Evolutionary conservation across 2,329 filamentous ascomycete species (phyloP), one percentile per base, ranked within the genome.

Genomic region (Paecilomyces sp.): DNA sequence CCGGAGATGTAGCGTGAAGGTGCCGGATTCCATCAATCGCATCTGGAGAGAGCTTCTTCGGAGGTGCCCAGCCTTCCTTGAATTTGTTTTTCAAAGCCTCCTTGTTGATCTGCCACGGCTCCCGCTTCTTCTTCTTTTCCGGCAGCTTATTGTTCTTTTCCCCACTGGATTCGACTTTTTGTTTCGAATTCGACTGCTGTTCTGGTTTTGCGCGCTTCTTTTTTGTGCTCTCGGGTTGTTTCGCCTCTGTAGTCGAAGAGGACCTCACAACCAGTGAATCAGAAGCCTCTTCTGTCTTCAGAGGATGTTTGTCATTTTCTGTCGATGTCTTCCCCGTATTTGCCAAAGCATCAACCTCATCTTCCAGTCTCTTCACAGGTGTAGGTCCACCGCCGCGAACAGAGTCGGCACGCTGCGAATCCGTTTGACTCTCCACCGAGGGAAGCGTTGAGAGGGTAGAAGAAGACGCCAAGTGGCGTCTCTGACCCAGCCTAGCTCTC

Each of bases 1-100:
- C 82, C 0, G 93, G 91, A 63, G 91, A 88, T 66, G 91, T 87
- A 28, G 83, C 79, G 73, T 97, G 86, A 34, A 99, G 80, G 22
- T 90, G 88, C 51, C 92, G 87, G 66, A 99, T 96, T 51, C 92
- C 92, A n/a, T 90, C 88, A 33, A 97, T 80, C 0, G 92, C 91
- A 74, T 97, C 93, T 0, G 94, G 94, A 0, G 94, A 97, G 9
- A 99, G 82, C 60, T 88, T 88, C 75, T 96, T 97, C 55, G 84
- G 83, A 31, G 94, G 93, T 30, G 83, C 82, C 92, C 93, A 99
- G 9, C 88, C 78, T 47, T 77, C 86, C 7, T 88, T 84, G 64
- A 97, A 94, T 70, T 97, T 99, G 62, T 84, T 75, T 67, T 87
- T 84, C 36, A 95, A 75, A 0, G 86, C 88, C 1, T 78, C 78